Evolutionary conservation across 352 stramenopile species (phyloP), one percentile per base, ranked within the genome.

Genomic region (Phytophthora hibernalis): DNA sequence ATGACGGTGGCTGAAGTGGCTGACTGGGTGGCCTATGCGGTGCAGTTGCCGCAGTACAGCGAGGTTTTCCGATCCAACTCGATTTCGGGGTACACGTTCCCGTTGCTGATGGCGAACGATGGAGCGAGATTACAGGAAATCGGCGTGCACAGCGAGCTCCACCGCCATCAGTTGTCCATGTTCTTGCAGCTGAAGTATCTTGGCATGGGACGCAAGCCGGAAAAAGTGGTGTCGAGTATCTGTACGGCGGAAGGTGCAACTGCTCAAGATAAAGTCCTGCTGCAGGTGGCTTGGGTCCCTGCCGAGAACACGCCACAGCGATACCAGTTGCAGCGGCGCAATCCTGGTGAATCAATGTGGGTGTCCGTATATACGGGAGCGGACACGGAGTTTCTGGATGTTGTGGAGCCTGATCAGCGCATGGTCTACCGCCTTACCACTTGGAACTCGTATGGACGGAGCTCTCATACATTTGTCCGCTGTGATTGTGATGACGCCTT

Each of bases 61-160:
- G 81, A 90, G 0, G 70, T 91, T 16, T 93, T 96, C 60, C 84
- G 82, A 35, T 59, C 79, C 20, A 77, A 96, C 63, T 96, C 84
- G 10, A 92, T 96, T 49, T 94, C 85, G 1, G 87, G 87, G 2
- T 96, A 96, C 60, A 96, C 85, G 24, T 96, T 96, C 60, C 87
- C 87, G 24, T 62, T 96, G 56, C 70, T 96, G 20, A 96, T 96
- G 87, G 85, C 90, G 21, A 86, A 92, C 21, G 86, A 96, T 31
- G 87, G 85, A 58, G 72, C 63, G 5, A 86, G 83, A 4, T 55
- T 96, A 5, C 61, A 82, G 44, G 85, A 96, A 37, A 87, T 96
- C 52, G 87, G 87, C 20, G 74, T 96, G 15, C 74, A 80, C 1
- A 87, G 78, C 13, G 69, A 87, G 5, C 63, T 96, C 49, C 87